Percentiles rank a stretch among this genome's conserved stretches.
Evolutionary conservation across 169 alveolate genomes (phyloP).

Genomic region (Plasmodium ovale): DNA sequence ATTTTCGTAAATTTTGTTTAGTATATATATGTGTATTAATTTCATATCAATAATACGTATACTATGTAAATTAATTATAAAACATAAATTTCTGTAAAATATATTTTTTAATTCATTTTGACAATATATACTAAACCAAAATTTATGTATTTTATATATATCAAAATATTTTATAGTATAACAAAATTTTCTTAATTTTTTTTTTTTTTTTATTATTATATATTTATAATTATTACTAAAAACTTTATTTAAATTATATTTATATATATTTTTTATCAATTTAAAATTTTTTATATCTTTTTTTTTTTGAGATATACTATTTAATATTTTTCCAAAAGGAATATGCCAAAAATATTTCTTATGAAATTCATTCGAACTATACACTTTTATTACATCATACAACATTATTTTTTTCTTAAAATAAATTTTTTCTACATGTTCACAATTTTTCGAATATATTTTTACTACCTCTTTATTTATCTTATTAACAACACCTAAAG

Average conservation of each 20-base stretch:
- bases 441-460: background rate
- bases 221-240: constrained; percentile 44
- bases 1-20: constrained; percentile 49
- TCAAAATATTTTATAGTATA: constrained; percentile 44
- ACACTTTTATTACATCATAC: constrained; percentile 8
- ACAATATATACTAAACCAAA: constrained; percentile 54
- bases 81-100: constrained; percentile 35
- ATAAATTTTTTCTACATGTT: background rate
- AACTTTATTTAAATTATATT: constrained; percentile 44
- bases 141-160: constrained; percentile 8
- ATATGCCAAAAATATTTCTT: constrained; percentile 26
- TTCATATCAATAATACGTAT: constrained; percentile 47
- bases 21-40: constrained; percentile 23
- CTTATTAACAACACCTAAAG: background rate
- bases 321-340: constrained; percentile 11
- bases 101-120: constrained; percentile 42
- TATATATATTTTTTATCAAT: constrained; percentile 46
- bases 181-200: constrained; percentile 55
- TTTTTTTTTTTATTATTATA: constrained; percentile 40
- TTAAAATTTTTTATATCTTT: constrained; percentile 52
- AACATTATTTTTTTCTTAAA: background rate
- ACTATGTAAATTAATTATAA: constrained; percentile 38
- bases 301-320: constrained; percentile 28
- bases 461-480: constrained; percentile 4
- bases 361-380: constrained; percentile 9